Evolutionary conservation across 345 rosid genomes (phyloP), one percentile per base, ranked within the genome.

Genomic region (Sonneratia alba): DNA sequence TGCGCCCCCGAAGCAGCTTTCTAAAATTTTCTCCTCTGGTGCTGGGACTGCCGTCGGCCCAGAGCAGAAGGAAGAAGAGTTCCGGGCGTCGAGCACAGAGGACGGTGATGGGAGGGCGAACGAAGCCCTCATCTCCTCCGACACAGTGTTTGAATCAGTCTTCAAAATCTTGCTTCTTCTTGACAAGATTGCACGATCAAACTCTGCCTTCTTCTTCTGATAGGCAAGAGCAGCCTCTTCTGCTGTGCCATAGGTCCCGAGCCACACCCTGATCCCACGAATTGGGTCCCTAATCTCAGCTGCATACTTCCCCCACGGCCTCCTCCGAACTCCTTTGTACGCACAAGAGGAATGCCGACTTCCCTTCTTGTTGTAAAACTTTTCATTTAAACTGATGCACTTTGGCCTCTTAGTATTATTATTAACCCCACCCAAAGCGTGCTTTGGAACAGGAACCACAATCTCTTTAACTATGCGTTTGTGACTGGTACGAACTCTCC

Each of bases 281-380:
- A 82, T 79, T 6, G 91, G 87, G 69, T 87, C 86, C 53, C 88
- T 69, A 45, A 85, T 85, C 76, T 87, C 91, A 0, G 86, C 84
- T 0, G 85, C 78, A 68, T 61, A 85, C 55, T 80, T 85, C 16
- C 87, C 86, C 88, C 87, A 83, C 3, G 86, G 82, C 77, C 87
- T 81, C 73, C 74, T 69, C 36, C 88, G 73, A 10, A 85, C 91
- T 24, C 91, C 91, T 66, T 73, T 85, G 18, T 66, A 79, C 0
- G 69, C 51, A 2, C 79, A 76, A 15, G 70, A 68, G 34, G 38
- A 70, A 7, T 62, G 11, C 63, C 47, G 51, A 5, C 63, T 72
- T 62, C 66, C 70, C n/a, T 15, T 73, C 73, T 37, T 69, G 24
- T 62, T 36, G 40, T n/a, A 71, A 34, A 74, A 36, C 32, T 27